A percentile compares a stretch with the other conserved stretches of the same genome.
phyloP scores from a whole-genome alignment of 306 rosid genomes.

The Castanopsis chinensis region DNA sequence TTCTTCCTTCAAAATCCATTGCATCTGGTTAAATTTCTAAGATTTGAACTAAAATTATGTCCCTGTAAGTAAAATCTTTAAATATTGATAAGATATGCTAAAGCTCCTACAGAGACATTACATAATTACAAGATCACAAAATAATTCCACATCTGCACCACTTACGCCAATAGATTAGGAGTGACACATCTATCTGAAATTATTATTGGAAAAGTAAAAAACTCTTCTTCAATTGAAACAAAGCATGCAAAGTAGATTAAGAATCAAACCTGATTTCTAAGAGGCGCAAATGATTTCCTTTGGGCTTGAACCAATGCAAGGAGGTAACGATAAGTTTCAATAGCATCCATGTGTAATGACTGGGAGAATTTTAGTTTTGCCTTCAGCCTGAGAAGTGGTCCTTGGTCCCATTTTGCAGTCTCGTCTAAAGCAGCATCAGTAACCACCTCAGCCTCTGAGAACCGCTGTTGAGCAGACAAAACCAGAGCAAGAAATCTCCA shows the following conservation, averaged over 20 bases:
- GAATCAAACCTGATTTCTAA: constrained; percentile 58
- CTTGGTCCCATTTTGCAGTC: constrained; percentile 93
- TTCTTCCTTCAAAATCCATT: neutral
- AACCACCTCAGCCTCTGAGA: constrained; percentile 83
- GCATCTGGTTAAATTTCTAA: neutral
- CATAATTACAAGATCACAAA: neutral
- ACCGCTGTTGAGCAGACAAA: constrained; percentile 83
- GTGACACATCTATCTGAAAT: neutral
- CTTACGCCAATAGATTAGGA: neutral
- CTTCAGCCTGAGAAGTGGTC: constrained; percentile 82
- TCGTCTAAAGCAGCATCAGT: constrained; percentile 94
- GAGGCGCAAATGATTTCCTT: constrained; percentile 78
- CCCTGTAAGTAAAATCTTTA: neutral
- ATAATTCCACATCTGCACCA: neutral
- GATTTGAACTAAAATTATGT: neutral
- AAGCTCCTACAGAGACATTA: neutral
- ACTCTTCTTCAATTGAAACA: neutral
- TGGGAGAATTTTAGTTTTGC: constrained; percentile 80
- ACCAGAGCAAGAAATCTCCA: constrained; percentile 92
- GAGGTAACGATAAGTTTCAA: constrained; percentile 84
- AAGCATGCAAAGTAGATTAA: constrained; percentile 5
- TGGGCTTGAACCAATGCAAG: constrained; percentile 98
- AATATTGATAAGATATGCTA: neutral
- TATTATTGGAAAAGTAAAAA: neutral
- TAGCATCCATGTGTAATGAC: constrained; percentile 76